A percentile compares a stretch with the other conserved stretches of the same genome.
Evolutionary conservation across 768 basidiomycete species (phyloP).

Genomic region (Clavulina sp.): DNA sequence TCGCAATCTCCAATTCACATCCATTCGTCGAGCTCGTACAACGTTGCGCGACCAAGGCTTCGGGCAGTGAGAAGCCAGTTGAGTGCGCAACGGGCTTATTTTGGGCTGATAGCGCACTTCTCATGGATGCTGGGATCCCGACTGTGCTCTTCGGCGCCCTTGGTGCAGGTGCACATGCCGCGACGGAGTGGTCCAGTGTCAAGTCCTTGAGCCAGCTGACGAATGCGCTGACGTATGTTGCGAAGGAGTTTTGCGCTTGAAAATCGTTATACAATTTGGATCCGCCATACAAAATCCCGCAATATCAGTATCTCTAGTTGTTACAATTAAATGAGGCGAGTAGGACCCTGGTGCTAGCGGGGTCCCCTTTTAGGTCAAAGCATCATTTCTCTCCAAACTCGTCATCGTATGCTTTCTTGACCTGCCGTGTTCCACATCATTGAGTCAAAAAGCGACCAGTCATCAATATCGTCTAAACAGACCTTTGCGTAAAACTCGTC

Average conservation of each 20-base stretch:
- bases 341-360: too few relatives aligned
- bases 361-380: too few relatives aligned
- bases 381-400: too few relatives aligned
- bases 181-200: conserved; percentile 2
- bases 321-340: too few relatives aligned
- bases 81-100: background rate
- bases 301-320: too few relatives aligned
- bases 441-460: too few relatives aligned
- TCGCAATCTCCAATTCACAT: background rate
- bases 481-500: conserved; percentile 44
- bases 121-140: background rate
- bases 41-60: background rate
- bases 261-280: too few relatives aligned
- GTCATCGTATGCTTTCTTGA: too few relatives aligned
- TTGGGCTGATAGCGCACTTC: conserved; percentile 5
- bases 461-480: too few relatives aligned
- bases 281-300: too few relatives aligned
- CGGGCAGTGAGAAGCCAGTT: background rate
- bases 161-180: conserved; percentile 5
- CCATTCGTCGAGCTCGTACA: background rate
- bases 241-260: background rate
- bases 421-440: too few relatives aligned
- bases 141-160: conserved; percentile 2
- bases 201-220: background rate
- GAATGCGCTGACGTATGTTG: background rate